Evolutionary conservation across 768 basidiomycete species (phyloP).

Genomic region (Crassisporium funariophilum): DNA sequence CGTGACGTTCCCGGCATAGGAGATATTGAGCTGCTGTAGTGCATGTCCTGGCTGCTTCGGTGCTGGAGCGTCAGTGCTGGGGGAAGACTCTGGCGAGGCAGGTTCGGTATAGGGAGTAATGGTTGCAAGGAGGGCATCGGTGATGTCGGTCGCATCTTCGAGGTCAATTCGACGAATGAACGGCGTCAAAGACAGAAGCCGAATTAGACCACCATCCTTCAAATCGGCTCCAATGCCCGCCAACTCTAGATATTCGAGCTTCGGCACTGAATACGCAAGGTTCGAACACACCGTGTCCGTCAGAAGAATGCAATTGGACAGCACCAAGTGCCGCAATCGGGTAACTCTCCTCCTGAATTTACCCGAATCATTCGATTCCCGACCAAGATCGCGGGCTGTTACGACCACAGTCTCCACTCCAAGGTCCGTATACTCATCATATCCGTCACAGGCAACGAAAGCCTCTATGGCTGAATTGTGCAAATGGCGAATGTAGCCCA

Average conservation of each 20-base stretch:
- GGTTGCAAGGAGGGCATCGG: slow-evolving; percentile 66
- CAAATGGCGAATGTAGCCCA: slow-evolving; percentile 71
- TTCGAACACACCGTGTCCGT: slow-evolving; percentile 77
- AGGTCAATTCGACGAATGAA: slow-evolving; percentile 76
- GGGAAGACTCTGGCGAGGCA: neutral
- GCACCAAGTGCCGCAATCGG: slow-evolving; percentile 67
- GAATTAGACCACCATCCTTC: slow-evolving; percentile 72
- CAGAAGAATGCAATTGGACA: slow-evolving; percentile 71
- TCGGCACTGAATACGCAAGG: slow-evolving; percentile 68
- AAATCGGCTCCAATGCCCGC: slow-evolving; percentile 73
- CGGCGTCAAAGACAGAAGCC: slow-evolving; percentile 69
- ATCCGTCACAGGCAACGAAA: slow-evolving; percentile 58
- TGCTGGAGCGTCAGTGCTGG: neutral
- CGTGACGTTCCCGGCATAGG: slow-evolving; percentile 63
- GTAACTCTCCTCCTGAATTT: slow-evolving; percentile 62
- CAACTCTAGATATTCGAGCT: slow-evolving; percentile 77
- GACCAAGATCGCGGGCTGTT: slow-evolving; percentile 65
- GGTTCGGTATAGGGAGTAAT: slow-evolving; percentile 55
- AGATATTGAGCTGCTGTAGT: slow-evolving; percentile 73
- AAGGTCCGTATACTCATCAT: slow-evolving; percentile 31
- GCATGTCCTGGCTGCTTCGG: slow-evolving; percentile 57
- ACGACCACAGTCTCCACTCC: slow-evolving; percentile 51
- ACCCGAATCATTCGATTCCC: slow-evolving; percentile 51
- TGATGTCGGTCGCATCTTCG: slow-evolving; percentile 79
- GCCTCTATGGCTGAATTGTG: slow-evolving; percentile 78